phyloP scores from a whole-genome alignment of 345 rosid species.

The Punica granatum region DNA sequence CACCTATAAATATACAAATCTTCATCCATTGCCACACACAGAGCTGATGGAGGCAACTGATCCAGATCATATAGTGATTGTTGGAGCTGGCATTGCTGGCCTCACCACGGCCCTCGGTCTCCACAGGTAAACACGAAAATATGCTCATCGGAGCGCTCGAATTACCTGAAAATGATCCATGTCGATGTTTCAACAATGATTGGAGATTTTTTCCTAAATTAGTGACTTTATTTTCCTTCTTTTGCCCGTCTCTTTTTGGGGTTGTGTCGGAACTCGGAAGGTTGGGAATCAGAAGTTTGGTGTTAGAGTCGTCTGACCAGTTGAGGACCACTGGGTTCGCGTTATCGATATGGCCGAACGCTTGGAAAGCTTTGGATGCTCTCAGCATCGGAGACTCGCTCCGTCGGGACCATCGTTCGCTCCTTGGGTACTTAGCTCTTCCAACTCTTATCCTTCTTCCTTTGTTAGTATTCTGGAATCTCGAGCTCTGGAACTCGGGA shows the following conservation, averaged over 20 bases:
- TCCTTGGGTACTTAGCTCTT: slow-evolving; percentile 4
- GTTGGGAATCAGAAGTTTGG: slow-evolving; percentile 57
- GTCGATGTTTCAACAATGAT: too few relatives aligned
- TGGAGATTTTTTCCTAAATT: too few relatives aligned
- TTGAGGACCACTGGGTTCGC: slow-evolving; percentile 59
- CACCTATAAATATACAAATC: not conserved
- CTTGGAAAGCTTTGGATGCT: slow-evolving; percentile 18
- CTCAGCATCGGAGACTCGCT: slow-evolving; percentile 10
- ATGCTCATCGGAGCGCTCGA: too few relatives aligned
- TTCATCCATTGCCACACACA: too few relatives aligned
- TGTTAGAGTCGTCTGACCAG: slow-evolving; percentile 52
- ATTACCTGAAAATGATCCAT: too few relatives aligned
- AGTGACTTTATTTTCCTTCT: too few relatives aligned
- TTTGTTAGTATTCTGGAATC: not conserved
- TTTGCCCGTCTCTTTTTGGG: too few relatives aligned
- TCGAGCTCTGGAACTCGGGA: too few relatives aligned
- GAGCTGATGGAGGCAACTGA: slow-evolving; percentile 9
- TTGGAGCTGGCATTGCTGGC: slow-evolving; percentile 67
- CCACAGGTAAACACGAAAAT: slow-evolving; percentile 27
- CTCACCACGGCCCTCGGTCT: slow-evolving; percentile 59
- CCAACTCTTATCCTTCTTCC: not conserved
- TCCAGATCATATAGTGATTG: slow-evolving; percentile 39
- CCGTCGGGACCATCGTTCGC: slow-evolving; percentile 2
- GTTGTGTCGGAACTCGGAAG: too few relatives aligned
- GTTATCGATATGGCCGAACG: slow-evolving; percentile 42